Percentiles rank a stretch among this genome's conserved stretches.
These are phyloP conservation scores for Apostasia shenzhenica DNA, from an alignment of 106 monocot species.

Conservation along the genomic window DNA sequence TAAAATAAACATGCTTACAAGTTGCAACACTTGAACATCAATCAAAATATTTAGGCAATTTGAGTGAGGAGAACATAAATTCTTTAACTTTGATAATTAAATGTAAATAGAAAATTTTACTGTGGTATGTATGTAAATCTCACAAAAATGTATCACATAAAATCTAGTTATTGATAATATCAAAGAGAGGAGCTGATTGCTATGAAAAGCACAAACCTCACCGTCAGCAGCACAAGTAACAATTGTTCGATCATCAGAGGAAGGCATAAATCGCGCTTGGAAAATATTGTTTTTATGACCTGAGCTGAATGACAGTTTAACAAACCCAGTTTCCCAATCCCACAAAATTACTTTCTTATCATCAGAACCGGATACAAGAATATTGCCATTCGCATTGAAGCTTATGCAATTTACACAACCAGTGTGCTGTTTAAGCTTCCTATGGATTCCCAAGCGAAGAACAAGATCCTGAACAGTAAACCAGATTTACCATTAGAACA, in stretches of 20 bases:
- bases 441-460: constrained; percentile 54
- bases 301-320: constrained; percentile 64
- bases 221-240: constrained; percentile 97
- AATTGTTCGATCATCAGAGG: constrained; percentile 51
- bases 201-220: constrained; percentile 35
- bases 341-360: constrained; percentile 80
- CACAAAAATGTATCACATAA: too few relatives aligned
- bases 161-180: neutral
- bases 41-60: too few relatives aligned
- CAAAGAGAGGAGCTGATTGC: neutral
- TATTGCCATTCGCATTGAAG: constrained; percentile 69
- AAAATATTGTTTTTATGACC: constrained; percentile 84
- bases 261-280: constrained; percentile 80
- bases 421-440: constrained; percentile 52
- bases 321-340: constrained; percentile 68
- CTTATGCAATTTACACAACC: constrained; percentile 95
- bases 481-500: too few relatives aligned
- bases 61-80: too few relatives aligned
- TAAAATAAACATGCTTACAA: too few relatives aligned
- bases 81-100: too few relatives aligned
- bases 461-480: constrained; percentile 59
- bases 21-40: too few relatives aligned
- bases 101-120: neutral
- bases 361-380: constrained; percentile 87
- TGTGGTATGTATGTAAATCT: too few relatives aligned